Percentiles rank a stretch among this genome's conserved stretches.
phyloP scores from a whole-genome alignment of 2,329 filamentous ascomycete species.

The Pseudocercospora fuligena region DNA sequence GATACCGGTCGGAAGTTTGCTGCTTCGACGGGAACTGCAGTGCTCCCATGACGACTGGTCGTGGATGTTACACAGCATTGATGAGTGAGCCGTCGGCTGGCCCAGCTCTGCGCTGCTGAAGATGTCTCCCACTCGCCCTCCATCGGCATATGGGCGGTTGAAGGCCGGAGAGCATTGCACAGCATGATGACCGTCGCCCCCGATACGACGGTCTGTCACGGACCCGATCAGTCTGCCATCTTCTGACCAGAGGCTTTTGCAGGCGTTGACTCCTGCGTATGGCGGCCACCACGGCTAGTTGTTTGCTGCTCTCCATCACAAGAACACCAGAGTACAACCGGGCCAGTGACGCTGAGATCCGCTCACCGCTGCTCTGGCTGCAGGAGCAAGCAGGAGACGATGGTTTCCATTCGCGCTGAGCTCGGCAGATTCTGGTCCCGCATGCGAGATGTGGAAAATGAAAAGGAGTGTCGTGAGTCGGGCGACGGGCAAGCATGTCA shows the following conservation, averaged over 20 bases:
- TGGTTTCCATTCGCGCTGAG: constrained; percentile 8
- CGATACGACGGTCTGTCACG: constrained; percentile 16
- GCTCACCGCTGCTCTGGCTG: constrained; percentile 20
- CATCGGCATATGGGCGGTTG: constrained; percentile 19
- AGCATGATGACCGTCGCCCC: constrained; percentile 13
- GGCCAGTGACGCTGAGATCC: constrained; percentile 8
- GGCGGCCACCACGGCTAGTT: constrained; percentile 9
- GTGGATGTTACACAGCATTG: constrained; percentile 15
- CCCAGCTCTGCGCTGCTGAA: neutral
- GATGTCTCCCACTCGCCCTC: neutral
- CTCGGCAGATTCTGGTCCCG: constrained; percentile 1
- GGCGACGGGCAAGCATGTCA: constrained; percentile 10
- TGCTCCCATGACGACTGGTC: constrained; percentile 9
- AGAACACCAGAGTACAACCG: constrained; percentile 4
- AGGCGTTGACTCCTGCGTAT: constrained; percentile 10
- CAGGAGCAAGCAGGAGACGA: constrained; percentile 7
- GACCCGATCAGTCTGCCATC: neutral
- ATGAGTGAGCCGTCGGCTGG: constrained; percentile 15
- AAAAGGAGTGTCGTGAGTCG: constrained; percentile 8
- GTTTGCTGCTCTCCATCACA: constrained; percentile 14
- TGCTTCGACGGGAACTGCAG: constrained; percentile 12
- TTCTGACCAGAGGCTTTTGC: constrained; percentile 8
- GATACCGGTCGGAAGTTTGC: constrained; percentile 26
- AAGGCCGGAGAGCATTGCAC: constrained; percentile 22
- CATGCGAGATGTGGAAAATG: neutral